Evolutionary conservation across 2,329 filamentous ascomycete species (phyloP).

Genomic region (Sporothrix schenckii): DNA sequence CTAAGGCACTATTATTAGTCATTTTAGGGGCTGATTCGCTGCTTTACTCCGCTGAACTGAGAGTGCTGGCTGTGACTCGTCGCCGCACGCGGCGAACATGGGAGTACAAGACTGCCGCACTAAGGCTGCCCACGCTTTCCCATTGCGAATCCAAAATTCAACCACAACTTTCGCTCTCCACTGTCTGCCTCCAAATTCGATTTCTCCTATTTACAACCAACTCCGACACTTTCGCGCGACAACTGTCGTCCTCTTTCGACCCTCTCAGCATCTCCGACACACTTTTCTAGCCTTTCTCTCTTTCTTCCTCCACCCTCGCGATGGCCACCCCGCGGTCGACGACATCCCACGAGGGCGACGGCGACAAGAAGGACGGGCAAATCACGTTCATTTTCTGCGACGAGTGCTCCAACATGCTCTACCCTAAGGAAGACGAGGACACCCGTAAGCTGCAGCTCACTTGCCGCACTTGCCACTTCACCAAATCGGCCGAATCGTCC

Average conservation of each 20-base stretch:
- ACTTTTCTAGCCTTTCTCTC: not conserved
- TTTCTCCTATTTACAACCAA: conserved; percentile 7
- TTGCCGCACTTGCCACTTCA: conserved; percentile 93
- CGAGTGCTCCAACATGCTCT: conserved; percentile 98
- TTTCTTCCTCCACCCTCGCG: conserved; percentile 1
- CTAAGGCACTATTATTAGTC: conserved; percentile 16
- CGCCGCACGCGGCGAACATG: conserved; percentile 7
- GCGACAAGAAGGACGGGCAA: conserved; percentile 66
- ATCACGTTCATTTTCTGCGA: conserved; percentile 98
- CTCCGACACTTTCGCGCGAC: conserved; percentile 11
- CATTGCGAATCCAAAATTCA: not conserved
- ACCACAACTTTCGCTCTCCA: not conserved
- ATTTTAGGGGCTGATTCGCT: not conserved
- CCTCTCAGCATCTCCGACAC: not conserved
- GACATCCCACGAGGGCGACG: conserved; percentile 48
- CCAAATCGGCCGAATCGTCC: conserved; percentile 79
- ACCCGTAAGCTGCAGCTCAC: conserved; percentile 88
- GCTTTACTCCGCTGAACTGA: not conserved
- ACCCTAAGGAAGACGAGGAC: conserved; percentile 89
- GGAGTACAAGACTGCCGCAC: conserved; percentile 24
- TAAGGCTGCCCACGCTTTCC: conserved; percentile 14
- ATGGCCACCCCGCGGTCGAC: conserved; percentile 63
- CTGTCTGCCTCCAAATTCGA: not conserved
- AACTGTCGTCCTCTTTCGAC: conserved; percentile 7
- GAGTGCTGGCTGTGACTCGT: conserved; percentile 14